Conservation (phyloP, 2,329 filamentous ascomycete species). For the Ceratocystis ficicola region DNA sequence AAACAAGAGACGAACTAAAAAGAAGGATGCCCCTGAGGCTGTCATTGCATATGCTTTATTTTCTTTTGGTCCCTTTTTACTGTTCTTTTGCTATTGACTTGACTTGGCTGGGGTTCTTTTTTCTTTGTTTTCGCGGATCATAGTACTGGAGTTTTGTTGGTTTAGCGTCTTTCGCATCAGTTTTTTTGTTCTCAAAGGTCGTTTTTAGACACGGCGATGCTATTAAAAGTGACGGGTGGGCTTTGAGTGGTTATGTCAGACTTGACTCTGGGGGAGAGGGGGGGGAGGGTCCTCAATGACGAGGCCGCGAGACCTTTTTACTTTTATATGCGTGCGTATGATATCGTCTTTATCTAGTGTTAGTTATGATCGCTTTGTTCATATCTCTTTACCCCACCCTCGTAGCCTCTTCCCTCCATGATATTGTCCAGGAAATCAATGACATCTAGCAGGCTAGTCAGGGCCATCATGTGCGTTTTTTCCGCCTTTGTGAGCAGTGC, state of each 20-base stretch:
- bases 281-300: not conserved
- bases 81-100: constrained; percentile 6
- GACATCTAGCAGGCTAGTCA: constrained; percentile 44
- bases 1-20: constrained; percentile 1
- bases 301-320: constrained; percentile 3
- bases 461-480: constrained; percentile 38
- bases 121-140: not conserved
- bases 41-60: constrained; percentile 12
- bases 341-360: constrained; percentile 10
- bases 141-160: constrained; percentile 7
- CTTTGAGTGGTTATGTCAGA: constrained; percentile 4
- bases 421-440: constrained; percentile 49
- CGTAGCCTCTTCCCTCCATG: constrained; percentile 28
- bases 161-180: constrained; percentile 9
- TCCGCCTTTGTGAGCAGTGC: constrained; percentile 45
- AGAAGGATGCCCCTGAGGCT: not conserved
- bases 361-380: not conserved
- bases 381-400: constrained; percentile 9
- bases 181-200: not conserved
- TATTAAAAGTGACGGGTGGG: not conserved
- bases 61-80: constrained; percentile 1
- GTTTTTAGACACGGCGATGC: not conserved
- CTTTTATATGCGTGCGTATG: constrained; percentile 7
- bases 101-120: constrained; percentile 1
- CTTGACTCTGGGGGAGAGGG: not conserved